These are phyloP conservation scores for Lablab purpureus DNA, from an alignment of 306 rosid species.

Conservation along the genomic window DNA sequence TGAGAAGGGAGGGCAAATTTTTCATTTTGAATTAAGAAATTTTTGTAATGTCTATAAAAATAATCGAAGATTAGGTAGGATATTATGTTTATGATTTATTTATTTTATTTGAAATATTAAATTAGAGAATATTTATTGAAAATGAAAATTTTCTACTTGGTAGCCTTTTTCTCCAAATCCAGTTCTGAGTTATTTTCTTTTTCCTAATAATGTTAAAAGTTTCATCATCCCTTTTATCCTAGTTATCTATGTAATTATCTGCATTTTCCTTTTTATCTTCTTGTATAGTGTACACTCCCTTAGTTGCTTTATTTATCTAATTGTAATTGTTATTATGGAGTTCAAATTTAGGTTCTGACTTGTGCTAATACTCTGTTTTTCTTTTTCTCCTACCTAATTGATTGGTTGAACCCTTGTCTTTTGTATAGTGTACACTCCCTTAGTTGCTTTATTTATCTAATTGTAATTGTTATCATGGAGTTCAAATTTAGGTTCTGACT, in stretches of 20 bases:
- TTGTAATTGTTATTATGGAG: conserved; percentile 7
- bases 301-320: conserved; percentile 11
- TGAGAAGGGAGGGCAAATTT: background rate
- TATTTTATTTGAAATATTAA: background rate
- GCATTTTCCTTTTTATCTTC: background rate
- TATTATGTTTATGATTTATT: background rate
- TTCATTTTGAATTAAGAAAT: background rate
- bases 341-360: conserved; percentile 23
- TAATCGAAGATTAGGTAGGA: background rate
- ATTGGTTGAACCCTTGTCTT: conserved; percentile 36
- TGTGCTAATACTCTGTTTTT: conserved; percentile 27
- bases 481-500: conserved; percentile 23
- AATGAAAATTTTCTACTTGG: background rate
- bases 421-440: too few species aligned
- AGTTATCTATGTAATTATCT: conserved; percentile 3
- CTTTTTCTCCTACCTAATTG: background rate
- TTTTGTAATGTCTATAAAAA: background rate
- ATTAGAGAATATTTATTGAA: background rate
- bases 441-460: too few species aligned
- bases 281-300: background rate
- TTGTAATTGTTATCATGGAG: too few species aligned
- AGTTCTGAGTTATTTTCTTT: background rate
- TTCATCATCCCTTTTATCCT: background rate
- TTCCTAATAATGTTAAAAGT: background rate
- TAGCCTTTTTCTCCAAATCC: background rate